Evolutionary conservation across 2,329 filamentous ascomycete species (phyloP), one percentile per base, ranked within the genome.

Genomic region (Colletotrichum truncatum): DNA sequence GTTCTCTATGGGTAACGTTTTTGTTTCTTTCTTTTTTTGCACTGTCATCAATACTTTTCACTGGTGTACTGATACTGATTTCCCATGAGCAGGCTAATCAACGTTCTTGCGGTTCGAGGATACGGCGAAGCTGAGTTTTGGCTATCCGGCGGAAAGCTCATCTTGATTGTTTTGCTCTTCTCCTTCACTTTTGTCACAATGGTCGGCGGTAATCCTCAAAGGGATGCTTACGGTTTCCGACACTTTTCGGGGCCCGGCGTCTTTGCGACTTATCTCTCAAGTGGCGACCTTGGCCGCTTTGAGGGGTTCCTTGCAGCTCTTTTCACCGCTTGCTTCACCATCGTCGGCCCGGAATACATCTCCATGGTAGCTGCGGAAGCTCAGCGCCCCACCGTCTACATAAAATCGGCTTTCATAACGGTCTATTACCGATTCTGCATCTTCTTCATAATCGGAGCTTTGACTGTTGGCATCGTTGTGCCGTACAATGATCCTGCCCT

Each of bases 221-320:
- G 67, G 9, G 65, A 73, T 34, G 66, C 65, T 12, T 68, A 71
- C 46, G 71, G 71, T 7, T 72, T 70, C 61, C 43, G 58, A 6
- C 65, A 70, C 56, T 70, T 58, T 51, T 32, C 48, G 8, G 48
- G 56, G 18, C 54, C 63, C 34, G 71, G 71, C n/a, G 48, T 57
- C 8, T 65, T 65, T 21, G 58, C 64, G 10, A 34, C 49, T 3
- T 67, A 66, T 38, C 51, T 61, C 18, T 62, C 57, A 4, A 36
- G 79, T 0, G 90, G 90, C 4, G 72, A 83, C 39, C 80, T 91
- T 0, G 92, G 92, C 36, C 84, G 85, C 52, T 93, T 91, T 71
- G 82, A 93, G 18, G 91, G 91, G 3, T 93, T 93, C 73, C 79
- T 93, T 28, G 85, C 86, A 62, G 89, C 88, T 61, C 77, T 92